These are phyloP conservation scores for Colletotrichum euphorbiae DNA, from an alignment of 2,329 filamentous ascomycete genomes.

Conservation along the genomic window DNA sequence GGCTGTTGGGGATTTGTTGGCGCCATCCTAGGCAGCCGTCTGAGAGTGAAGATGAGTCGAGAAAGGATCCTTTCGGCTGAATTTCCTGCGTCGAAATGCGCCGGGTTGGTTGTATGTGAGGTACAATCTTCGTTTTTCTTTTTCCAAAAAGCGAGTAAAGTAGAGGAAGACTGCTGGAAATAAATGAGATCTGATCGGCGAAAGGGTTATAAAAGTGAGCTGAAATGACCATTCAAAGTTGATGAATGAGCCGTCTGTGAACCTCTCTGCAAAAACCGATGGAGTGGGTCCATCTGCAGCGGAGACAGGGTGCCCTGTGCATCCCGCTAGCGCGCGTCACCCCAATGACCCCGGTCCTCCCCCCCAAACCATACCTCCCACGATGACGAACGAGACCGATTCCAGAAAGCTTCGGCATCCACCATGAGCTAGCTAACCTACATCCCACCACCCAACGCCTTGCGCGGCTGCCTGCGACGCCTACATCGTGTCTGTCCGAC, in stretches of 20 bases:
- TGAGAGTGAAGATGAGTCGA: slow-evolving; percentile 1
- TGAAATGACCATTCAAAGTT: not conserved
- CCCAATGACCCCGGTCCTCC: not conserved
- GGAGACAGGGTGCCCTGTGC: not conserved
- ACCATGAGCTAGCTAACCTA: slow-evolving; percentile 20
- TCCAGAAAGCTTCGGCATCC: slow-evolving; percentile 25
- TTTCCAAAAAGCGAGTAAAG: too few species aligned
- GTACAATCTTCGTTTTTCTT: too few species aligned
- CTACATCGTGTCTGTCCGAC: not conserved
- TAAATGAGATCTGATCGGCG: too few species aligned
- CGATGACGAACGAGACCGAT: slow-evolving; percentile 34
- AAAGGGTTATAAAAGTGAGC: too few species aligned
- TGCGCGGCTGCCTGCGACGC: slow-evolving; percentile 25
- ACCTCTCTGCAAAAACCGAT: slow-evolving; percentile 6
- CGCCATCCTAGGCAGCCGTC: slow-evolving; percentile 38
- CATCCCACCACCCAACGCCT: slow-evolving; percentile 14
- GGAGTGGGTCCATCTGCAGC: slow-evolving; percentile 2
- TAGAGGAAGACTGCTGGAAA: too few species aligned
- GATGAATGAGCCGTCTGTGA: not conserved
- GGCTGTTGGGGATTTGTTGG: slow-evolving; percentile 19
- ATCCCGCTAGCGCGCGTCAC: slow-evolving; percentile 19
- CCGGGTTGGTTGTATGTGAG: rapidly evolving
- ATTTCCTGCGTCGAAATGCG: not conserved
- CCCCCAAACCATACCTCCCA: slow-evolving; percentile 3
- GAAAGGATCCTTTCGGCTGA: not conserved